Conservation (phyloP, 495 filamentous ascomycete genomes). For the Neurospora sp. region DNA sequence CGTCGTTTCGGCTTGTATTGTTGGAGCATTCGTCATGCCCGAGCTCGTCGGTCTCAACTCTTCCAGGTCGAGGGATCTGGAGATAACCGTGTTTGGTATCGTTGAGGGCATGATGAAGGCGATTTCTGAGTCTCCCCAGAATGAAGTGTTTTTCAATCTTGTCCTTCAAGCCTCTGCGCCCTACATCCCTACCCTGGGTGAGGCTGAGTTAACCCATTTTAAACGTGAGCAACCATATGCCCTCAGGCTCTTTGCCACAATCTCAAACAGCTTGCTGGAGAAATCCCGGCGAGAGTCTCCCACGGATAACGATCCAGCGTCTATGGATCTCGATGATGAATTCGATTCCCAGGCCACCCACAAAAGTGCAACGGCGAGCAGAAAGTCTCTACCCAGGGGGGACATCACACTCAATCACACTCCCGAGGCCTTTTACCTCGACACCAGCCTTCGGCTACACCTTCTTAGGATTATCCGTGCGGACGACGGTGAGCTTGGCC, state of each 20-base stretch:
- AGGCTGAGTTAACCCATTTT: conserved; percentile 18
- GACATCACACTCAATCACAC: conserved; percentile 37
- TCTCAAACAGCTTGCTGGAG: conserved; percentile 38
- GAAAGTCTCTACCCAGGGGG: conserved; percentile 32
- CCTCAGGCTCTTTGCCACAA: conserved; percentile 27
- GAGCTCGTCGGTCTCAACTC: conserved; percentile 30
- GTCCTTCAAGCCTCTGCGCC: conserved; percentile 24
- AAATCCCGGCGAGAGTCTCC: conserved; percentile 17
- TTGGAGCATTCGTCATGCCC: conserved; percentile 31
- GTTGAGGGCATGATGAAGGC: conserved; percentile 24
- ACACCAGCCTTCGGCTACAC: conserved; percentile 28
- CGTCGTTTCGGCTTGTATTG: conserved; percentile 33
- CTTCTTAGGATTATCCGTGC: conserved; percentile 29
- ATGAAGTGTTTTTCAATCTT: conserved; percentile 24
- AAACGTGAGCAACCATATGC: conserved; percentile 22
- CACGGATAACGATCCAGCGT: conserved; percentile 31
- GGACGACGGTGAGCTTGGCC: conserved; percentile 24
- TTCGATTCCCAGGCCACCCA: conserved; percentile 49
- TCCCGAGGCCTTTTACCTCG: conserved; percentile 37
- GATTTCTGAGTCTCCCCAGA: conserved; percentile 23
- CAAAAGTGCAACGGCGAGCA: conserved; percentile 22
- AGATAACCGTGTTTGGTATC: conserved; percentile 21
- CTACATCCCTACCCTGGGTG: conserved; percentile 28
- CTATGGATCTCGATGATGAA: conserved; percentile 72
- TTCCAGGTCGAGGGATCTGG: conserved; percentile 30